Conservation (phyloP, 2,329 filamentous ascomycete species). For the Plenodomus tracheiphilus region DNA sequence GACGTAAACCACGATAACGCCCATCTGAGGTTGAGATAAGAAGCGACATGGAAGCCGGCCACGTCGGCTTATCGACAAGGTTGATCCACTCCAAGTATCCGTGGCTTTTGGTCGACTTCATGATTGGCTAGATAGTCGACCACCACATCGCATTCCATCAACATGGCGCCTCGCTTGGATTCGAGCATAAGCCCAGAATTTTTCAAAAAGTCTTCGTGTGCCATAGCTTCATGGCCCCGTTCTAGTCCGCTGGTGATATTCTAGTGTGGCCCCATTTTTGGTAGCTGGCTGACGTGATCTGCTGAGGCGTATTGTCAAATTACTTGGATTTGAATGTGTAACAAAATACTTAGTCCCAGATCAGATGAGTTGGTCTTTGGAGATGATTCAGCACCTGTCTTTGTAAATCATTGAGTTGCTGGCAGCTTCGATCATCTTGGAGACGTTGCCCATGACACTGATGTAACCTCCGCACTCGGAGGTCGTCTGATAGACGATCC, state of each 20-base stretch:
- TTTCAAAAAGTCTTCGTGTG: neutral
- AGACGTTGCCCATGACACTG: neutral
- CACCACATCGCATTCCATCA: neutral
- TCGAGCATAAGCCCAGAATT: neutral
- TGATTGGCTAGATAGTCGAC: conserved; percentile 4
- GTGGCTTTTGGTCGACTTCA: conserved; percentile 7
- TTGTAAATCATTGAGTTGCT: no score
- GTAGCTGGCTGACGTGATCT: neutral
- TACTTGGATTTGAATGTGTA: no score
- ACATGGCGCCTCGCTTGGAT: neutral
- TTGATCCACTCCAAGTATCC: conserved; percentile 11
- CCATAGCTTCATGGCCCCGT: neutral
- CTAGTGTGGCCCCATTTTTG: neutral
- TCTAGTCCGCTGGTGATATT: neutral
- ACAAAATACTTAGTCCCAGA: no score
- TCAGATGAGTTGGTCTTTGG: no score
- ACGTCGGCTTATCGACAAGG: conserved; percentile 13
- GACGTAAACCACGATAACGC: conserved; percentile 31
- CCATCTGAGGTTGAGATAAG: conserved; percentile 18
- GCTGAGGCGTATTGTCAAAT: neutral
- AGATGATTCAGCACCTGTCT: no score
- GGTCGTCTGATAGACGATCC: neutral
- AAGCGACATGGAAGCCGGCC: conserved; percentile 3
- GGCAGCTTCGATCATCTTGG: no score
- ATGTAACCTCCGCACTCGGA: neutral